Percentiles rank a stretch among this genome's conserved stretches.
Conservation (phyloP, 1,284 basidiomycete species). For the Trichosporon asahii region DNA sequence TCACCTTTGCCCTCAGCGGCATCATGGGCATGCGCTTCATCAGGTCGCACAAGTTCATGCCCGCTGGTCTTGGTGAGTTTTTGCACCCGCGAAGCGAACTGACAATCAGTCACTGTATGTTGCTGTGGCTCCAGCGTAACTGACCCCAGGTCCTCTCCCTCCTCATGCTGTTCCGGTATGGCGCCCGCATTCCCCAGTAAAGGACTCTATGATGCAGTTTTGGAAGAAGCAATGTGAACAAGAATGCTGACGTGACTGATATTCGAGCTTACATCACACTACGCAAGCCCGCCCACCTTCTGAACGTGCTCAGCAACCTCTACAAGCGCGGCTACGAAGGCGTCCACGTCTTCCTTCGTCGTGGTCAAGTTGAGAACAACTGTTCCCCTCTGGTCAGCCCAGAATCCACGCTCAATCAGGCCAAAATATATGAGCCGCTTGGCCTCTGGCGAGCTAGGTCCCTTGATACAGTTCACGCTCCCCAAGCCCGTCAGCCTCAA, state of each 20-base stretch:
- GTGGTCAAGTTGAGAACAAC: constrained; percentile 15
- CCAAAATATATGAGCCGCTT: constrained; percentile 25
- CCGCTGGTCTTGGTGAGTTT: constrained; percentile 44
- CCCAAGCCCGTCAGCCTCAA: constrained; percentile 32
- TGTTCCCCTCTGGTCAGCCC: constrained; percentile 31
- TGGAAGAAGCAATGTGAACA: background rate
- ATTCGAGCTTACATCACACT: background rate
- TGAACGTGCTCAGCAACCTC: constrained; percentile 2
- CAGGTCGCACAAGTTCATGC: constrained; percentile 45
- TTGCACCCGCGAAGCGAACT: background rate
- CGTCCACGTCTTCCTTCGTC: constrained; percentile 18
- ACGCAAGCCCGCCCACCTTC: background rate
- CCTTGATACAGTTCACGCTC: constrained; percentile 33
- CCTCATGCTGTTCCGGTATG: constrained; percentile 21
- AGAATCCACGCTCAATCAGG: constrained; percentile 26
- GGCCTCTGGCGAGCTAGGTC: constrained; percentile 19
- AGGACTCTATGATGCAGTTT: background rate
- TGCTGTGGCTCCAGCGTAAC: background rate
- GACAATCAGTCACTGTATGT: constrained; percentile 17
- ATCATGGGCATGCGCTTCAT: constrained; percentile 38
- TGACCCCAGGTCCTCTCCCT: constrained; percentile 21
- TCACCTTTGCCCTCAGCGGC: constrained; percentile 26
- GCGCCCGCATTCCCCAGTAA: constrained; percentile 14
- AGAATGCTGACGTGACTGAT: background rate
- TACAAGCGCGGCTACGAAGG: constrained; percentile 10